Evolutionary conservation across 176 grass and related monocot species (phyloP).

Genomic region (Saccharum spontaneum): DNA sequence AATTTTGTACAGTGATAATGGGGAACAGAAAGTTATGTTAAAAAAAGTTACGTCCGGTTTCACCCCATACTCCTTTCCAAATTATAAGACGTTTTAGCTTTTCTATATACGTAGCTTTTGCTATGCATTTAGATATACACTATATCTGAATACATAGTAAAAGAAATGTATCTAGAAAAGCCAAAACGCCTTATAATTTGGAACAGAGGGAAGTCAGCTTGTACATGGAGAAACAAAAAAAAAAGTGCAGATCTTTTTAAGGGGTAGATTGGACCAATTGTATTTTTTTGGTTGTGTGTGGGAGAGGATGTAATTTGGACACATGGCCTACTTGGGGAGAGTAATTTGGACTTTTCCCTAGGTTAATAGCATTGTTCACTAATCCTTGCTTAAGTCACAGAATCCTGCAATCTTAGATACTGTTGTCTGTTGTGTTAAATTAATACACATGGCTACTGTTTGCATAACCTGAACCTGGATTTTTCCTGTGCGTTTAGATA

Average conservation of each 20-base stretch:
- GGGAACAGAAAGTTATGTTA: background rate
- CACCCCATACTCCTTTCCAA: background rate
- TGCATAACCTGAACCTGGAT: conserved; percentile 2
- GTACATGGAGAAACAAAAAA: background rate
- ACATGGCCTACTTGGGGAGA: no score
- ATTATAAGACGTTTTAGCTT: no score
- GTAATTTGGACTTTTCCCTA: no score
- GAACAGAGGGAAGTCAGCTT: background rate
- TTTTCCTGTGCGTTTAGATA: conserved; percentile 49
- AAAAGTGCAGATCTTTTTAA: background rate
- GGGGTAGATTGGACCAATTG: background rate
- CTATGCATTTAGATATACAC: no score
- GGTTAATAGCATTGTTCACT: no score
- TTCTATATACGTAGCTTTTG: no score
- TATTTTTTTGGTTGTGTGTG: background rate
- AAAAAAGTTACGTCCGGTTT: background rate
- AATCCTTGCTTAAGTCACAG: conserved; percentile 20
- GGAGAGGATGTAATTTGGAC: background rate
- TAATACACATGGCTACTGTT: conserved; percentile 11
- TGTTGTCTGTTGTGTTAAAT: background rate
- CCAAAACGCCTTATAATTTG: no score
- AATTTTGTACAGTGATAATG: background rate
- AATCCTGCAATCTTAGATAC: conserved; percentile 7
- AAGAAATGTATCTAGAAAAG: no score
- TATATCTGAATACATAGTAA: no score